These are phyloP conservation scores for Orbilia javanica DNA, from an alignment of 2,329 filamentous ascomycete genomes.

Conservation along the genomic window DNA sequence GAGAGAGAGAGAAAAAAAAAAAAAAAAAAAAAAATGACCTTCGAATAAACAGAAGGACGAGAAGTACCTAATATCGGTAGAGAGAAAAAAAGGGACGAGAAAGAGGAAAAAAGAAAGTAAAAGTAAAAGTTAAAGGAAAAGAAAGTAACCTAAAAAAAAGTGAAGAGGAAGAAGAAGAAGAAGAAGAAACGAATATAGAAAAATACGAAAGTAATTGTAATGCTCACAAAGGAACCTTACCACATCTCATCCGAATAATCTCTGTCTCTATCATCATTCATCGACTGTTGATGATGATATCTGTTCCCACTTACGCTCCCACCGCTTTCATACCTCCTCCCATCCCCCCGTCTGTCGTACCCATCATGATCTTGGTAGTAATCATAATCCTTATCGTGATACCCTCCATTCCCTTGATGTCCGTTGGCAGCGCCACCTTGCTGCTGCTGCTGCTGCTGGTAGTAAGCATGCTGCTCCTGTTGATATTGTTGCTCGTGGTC, in stretches of 20 bases:
- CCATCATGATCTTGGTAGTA: constrained; percentile 46
- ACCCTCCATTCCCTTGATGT: constrained; percentile 35
- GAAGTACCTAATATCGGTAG: background rate
- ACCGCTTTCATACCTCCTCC: constrained; percentile 15
- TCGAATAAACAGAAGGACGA: background rate
- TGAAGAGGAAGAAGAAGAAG: background rate
- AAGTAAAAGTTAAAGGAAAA: too few species aligned
- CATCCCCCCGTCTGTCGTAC: constrained; percentile 31
- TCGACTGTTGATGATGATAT: constrained; percentile 56
- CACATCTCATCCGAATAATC: constrained; percentile 60
- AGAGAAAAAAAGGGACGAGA: background rate
- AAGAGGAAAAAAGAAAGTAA: background rate
- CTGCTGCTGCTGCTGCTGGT: constrained; percentile 55
- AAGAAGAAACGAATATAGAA: constrained; percentile 12
- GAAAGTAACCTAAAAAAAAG: too few species aligned
- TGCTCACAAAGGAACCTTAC: constrained; percentile 35
- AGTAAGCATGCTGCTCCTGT: constrained; percentile 59
- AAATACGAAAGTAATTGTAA: constrained; percentile 19
- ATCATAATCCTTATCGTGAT: constrained; percentile 50
- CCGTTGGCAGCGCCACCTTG: constrained; percentile 33
- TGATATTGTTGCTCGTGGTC: constrained; percentile 60
- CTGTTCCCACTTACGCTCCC: constrained; percentile 43
- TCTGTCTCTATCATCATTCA: constrained; percentile 43
- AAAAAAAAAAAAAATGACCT: background rate
- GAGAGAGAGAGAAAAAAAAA: too few species aligned